Conservation (phyloP, 345 rosid genomes). For the Eucalyptus paniculata region DNA sequence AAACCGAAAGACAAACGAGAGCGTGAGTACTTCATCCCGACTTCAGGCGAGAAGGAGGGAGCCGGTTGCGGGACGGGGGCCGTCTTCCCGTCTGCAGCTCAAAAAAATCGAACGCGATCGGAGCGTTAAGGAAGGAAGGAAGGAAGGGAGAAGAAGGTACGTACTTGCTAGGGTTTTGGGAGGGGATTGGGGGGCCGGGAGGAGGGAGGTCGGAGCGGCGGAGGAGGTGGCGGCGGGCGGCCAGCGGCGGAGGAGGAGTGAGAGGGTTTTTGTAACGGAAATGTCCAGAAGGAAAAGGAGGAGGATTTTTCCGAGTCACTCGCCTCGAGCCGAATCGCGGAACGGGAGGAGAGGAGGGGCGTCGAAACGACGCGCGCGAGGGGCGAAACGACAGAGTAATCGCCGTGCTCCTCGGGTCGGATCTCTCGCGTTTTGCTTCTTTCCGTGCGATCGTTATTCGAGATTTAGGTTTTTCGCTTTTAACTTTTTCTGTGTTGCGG, state of each 20-base stretch:
- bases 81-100: neutral
- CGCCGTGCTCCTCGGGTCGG: neutral
- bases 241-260: neutral
- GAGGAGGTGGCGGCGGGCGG: neutral
- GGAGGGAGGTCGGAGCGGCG: neutral
- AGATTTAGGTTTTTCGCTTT: neutral
- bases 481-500: neutral
- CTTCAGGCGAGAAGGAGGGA: fast-evolving
- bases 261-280: neutral
- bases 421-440: neutral
- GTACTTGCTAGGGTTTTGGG: neutral
- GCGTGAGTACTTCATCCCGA: neutral
- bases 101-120: neutral
- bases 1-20: neutral
- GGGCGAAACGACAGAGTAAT: neutral
- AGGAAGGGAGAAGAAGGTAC: neutral
- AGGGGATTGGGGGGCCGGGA: neutral
- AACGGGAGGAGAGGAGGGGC: fast-evolving
- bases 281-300: neutral
- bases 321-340: neutral
- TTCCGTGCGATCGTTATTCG: neutral
- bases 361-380: neutral
- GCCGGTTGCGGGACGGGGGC: no score
- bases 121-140: neutral
- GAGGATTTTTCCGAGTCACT: neutral